Percentiles rank a stretch among this genome's conserved stretches.
Evolutionary conservation across 768 basidiomycete species (phyloP).

Genomic region (Lanmaoa pseudosensibilis): DNA sequence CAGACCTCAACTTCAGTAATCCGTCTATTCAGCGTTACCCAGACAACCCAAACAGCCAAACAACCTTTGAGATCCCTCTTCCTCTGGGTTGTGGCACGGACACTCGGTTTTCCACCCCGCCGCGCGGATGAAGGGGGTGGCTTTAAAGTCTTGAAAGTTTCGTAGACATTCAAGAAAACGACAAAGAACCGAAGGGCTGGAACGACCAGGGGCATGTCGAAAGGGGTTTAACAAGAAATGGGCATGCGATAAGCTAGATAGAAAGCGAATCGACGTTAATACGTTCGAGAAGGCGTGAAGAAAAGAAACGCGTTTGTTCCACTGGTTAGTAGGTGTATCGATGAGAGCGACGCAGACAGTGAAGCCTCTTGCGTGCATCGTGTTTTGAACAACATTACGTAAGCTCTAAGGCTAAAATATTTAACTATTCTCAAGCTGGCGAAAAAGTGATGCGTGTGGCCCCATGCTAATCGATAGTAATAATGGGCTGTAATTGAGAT

Average conservation of each 20-base stretch:
- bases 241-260: constrained; percentile 6
- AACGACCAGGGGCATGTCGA: constrained; percentile 64
- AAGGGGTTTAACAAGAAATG: constrained; percentile 5
- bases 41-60: constrained; percentile 82
- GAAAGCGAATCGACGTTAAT: not conserved
- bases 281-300: constrained; percentile 1
- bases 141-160: constrained; percentile 82
- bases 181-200: constrained; percentile 67
- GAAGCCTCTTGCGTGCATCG: constrained; percentile 1
- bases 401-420: constrained; percentile 8
- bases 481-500: too few species aligned
- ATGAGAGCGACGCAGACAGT: constrained; percentile 12
- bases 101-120: constrained; percentile 57
- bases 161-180: constrained; percentile 78
- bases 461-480: too few species aligned
- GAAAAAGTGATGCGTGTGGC: too few species aligned
- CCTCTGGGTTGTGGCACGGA: constrained; percentile 67
- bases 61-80: constrained; percentile 87
- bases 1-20: constrained; percentile 9
- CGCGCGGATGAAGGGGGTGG: constrained; percentile 53
- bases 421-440: too few species aligned
- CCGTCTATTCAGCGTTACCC: constrained; percentile 50
- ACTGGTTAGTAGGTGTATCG: constrained; percentile 15
- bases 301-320: constrained; percentile 7
- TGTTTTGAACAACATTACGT: constrained; percentile 22